These are phyloP conservation scores for Kernera saxatilis DNA, from an alignment of 345 rosid species.

Conservation along the genomic window DNA sequence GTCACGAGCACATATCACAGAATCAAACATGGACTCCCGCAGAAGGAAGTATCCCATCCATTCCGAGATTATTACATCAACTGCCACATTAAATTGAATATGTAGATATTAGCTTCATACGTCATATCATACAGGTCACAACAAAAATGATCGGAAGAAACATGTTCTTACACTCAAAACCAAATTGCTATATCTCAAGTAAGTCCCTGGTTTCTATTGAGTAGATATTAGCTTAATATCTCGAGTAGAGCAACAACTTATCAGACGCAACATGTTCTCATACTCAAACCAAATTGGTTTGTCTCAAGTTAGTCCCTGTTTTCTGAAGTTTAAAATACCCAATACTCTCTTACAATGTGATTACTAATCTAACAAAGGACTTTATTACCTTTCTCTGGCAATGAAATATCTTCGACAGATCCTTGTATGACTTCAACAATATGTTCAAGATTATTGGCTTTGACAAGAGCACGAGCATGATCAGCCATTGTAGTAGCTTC, in stretches of 20 bases:
- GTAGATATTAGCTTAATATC: too few relatives aligned
- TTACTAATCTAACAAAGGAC: not conserved
- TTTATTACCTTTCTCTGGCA: slow-evolving; percentile 84
- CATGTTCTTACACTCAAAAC: not conserved
- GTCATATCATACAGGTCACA: not conserved
- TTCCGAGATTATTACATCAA: slow-evolving; percentile 96
- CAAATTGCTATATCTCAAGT: not conserved
- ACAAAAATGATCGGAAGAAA: not conserved
- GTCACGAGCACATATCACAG: slow-evolving; percentile 94
- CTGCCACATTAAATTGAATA: slow-evolving; percentile 40
- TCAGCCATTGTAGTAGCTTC: slow-evolving; percentile 95
- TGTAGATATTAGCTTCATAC: not conserved
- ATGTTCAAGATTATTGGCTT: slow-evolving; percentile 65
- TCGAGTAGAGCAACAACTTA: too few relatives aligned
- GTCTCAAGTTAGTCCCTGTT: too few relatives aligned
- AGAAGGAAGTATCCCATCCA: slow-evolving; percentile 99
- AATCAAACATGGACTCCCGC: slow-evolving; percentile 98
- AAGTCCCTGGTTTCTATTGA: too few relatives aligned
- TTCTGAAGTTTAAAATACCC: not conserved
- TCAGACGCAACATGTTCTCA: not conserved
- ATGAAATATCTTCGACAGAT: slow-evolving; percentile 66
- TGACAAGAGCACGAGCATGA: slow-evolving; percentile 83
- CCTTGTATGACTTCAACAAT: slow-evolving; percentile 86
- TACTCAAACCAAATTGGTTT: not conserved
- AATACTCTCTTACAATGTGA: not conserved